Conservation (phyloP, 192 early-diverging fungal genomes). For the Mortierella claussenii region DNA sequence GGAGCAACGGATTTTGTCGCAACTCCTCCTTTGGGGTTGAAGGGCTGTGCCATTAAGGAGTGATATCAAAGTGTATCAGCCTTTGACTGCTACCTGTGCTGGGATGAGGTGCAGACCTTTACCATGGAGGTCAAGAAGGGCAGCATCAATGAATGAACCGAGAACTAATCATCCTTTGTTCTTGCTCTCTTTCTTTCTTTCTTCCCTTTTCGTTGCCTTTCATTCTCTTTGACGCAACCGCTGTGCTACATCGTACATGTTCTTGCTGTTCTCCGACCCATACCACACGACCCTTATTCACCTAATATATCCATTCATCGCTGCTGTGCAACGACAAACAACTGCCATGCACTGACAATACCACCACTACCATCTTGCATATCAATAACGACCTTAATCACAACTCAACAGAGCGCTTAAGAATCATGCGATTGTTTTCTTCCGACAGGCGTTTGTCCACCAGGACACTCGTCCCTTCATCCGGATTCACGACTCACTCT, state of each 20-base stretch:
- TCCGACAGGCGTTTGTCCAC: background rate
- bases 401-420: constrained; percentile 1
- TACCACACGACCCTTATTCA: too few species aligned
- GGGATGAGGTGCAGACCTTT: too few species aligned
- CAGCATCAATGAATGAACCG: too few species aligned
- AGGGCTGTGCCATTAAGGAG: background rate
- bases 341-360: too few species aligned
- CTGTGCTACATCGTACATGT: too few species aligned
- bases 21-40: background rate
- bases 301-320: too few species aligned
- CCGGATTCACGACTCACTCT: background rate
- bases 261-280: too few species aligned
- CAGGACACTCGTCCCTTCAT: background rate
- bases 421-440: constrained; percentile 3
- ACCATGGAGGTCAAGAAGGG: too few species aligned
- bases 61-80: constrained; percentile 6
- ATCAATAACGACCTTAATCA: constrained; percentile 7
- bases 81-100: background rate
- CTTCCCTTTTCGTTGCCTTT: background rate
- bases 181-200: background rate
- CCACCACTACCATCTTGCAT: background rate
- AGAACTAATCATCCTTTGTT: constrained; percentile 13
- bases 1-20: too few species aligned
- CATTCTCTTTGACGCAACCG: too few species aligned
- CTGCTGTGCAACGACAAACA: too few species aligned